Percentiles rank a stretch among this genome's conserved stretches.
phyloP scores from a whole-genome alignment of 2,329 filamentous ascomycete species.

The Trichoderma simmonsii region DNA sequence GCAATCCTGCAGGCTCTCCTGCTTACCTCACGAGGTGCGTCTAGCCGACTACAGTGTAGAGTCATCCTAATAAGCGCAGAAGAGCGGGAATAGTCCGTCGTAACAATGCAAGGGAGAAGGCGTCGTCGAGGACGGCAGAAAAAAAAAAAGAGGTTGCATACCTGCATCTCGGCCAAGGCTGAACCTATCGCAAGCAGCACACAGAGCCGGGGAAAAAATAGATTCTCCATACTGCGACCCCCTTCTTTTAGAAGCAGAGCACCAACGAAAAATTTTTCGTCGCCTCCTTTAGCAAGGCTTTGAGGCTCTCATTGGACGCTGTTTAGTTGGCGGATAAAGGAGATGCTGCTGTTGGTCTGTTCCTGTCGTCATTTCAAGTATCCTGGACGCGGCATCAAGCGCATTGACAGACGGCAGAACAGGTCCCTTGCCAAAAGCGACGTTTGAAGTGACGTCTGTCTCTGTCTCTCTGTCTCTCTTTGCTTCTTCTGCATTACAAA shows the following conservation, averaged over 20 bases:
- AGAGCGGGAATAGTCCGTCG: not conserved
- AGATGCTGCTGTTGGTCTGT: not conserved
- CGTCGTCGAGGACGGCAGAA: not conserved
- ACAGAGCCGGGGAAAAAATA: not conserved
- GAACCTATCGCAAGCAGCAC: not conserved
- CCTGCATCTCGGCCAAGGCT: not conserved
- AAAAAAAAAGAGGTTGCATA: constrained; percentile 3
- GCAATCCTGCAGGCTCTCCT: not conserved
- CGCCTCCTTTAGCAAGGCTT: constrained; percentile 2
- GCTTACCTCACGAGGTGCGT: not conserved
- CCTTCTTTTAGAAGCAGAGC: not conserved
- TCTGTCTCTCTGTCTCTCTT: not conserved
- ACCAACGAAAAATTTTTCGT: not conserved
- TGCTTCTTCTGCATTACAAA: not conserved
- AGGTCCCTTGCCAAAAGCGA: not conserved
- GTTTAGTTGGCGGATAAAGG: not conserved
- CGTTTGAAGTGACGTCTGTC: not conserved
- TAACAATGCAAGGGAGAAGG: not conserved
- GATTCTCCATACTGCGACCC: not conserved
- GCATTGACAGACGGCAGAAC: not conserved
- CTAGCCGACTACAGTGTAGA: not conserved
- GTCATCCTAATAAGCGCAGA: not conserved
- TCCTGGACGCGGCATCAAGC: not conserved
- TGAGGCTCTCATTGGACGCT: not conserved
- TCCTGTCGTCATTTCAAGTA: not conserved